Evolutionary conservation across 2,329 filamentous ascomycete genomes (phyloP).

Genomic region (Sarocladium kiliense): DNA sequence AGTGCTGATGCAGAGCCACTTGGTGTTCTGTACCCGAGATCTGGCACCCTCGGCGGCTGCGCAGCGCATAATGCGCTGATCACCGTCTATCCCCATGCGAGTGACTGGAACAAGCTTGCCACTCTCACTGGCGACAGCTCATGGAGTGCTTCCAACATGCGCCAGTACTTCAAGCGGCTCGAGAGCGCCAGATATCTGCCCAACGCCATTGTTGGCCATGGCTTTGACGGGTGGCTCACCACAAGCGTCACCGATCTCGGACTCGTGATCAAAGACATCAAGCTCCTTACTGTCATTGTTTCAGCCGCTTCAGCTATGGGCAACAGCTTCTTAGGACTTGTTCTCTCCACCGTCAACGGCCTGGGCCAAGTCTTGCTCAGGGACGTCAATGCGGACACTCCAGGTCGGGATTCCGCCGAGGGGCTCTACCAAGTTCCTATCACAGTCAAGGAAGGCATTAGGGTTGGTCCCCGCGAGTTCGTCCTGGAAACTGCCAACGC

Average conservation of each 20-base stretch:
- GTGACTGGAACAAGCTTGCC: conserved; percentile 36
- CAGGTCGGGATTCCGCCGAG: conserved; percentile 14
- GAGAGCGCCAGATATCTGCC: conserved; percentile 38
- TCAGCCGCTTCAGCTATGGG: conserved; percentile 22
- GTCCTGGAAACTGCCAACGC: conserved; percentile 31
- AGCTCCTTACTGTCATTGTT: conserved; percentile 21
- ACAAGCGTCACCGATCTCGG: conserved; percentile 15
- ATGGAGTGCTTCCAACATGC: conserved; percentile 37
- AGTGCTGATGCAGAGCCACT: conserved; percentile 30
- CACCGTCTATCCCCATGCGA: conserved; percentile 31
- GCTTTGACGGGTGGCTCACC: conserved; percentile 34
- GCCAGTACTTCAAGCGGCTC: conserved; percentile 33
- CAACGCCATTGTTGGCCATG: conserved; percentile 31
- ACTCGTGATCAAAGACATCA: conserved; percentile 22
- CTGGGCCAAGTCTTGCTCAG: conserved; percentile 21
- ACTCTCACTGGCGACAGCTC: conserved; percentile 35
- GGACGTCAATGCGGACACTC: conserved; percentile 22
- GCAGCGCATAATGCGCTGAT: conserved; percentile 31
- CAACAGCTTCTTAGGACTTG: conserved; percentile 14
- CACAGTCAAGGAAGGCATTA: conserved; percentile 42
- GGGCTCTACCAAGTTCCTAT: conserved; percentile 56
- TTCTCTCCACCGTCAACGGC: conserved; percentile 17
- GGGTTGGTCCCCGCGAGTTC: conserved; percentile 51
- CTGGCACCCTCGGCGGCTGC: conserved; percentile 38
- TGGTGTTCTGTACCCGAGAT: conserved; percentile 38